Base-by-base conservation (phyloP, 805 yeast genomes). In the Starmerella riodocensis region DNA sequence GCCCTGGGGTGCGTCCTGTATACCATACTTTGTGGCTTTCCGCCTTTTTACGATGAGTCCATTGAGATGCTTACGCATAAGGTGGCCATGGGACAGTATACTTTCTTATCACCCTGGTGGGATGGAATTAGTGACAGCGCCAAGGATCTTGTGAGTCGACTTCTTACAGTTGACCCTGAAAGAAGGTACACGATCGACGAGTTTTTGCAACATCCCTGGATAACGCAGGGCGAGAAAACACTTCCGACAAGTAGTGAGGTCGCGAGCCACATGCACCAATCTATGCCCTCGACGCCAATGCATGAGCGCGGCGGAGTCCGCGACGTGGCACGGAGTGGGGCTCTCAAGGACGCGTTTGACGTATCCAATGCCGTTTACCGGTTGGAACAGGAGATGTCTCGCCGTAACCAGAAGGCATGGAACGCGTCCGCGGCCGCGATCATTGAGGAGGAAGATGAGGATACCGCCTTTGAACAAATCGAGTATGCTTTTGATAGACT, bases 1-100 rank as follows among this genome's bases (percentile, higher is more conserved):
- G 96, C 96, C 4, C 66, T 91, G 39, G 98, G 98, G 0, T 91
- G 98, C 62, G 95, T 91, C 0, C 62, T 91, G 40, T 91, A 91
- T 56, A 91, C 97, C 0, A 65, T 91, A 31, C 64, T 91, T 26
- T 91, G 97, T 63, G 98, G 98, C 3, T 91, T 91, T 62, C 98
- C 98, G 1, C 98, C 98, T 4, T 91, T 91, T 56, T 91, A 85
- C 59, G 93, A 83, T 55, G 91, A 81, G 54, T 64, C 76, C 43
- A 77, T 78, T 45, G 86, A 78, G 43, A 66, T 70, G 2, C 65
- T 81, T 43, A 80, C 93, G 4, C 78, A 73, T 48, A 78, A 80
- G 50, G 86, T 81, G 18, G 82, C 86, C n/a, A 65, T 64, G 43
- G 93, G 91, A 27, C 79, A 79, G 53, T 81, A 69, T 56, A 74